Conservation (phyloP, 371 early-diverging fungal species). For the Parasitella parasitica region DNA sequence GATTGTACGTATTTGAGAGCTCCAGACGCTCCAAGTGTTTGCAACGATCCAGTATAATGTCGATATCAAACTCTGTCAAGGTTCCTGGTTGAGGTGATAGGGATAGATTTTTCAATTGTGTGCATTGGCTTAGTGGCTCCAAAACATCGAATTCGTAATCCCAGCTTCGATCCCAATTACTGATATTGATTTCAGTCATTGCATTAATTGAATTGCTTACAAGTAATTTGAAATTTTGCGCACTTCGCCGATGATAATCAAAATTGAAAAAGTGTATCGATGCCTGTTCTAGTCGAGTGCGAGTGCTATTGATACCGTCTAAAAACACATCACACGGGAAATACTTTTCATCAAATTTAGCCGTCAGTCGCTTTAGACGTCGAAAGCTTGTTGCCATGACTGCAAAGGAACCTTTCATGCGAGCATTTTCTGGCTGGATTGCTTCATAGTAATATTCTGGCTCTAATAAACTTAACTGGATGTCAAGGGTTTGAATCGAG, state of each 20-base stretch:
- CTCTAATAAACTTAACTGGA: slow-evolving; percentile 6
- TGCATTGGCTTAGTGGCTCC: not conserved
- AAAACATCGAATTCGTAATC: slow-evolving; percentile 13
- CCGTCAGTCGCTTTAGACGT: not conserved
- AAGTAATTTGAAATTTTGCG: slow-evolving; percentile 7
- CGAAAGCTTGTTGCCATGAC: slow-evolving; percentile 7
- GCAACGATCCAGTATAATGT: slow-evolving; percentile 6
- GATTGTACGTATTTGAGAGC: slow-evolving; percentile 11
- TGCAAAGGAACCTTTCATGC: slow-evolving; percentile 13
- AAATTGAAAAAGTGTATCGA: slow-evolving; percentile 13
- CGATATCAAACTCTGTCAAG: slow-evolving; percentile 18
- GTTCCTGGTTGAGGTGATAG: slow-evolving; percentile 15
- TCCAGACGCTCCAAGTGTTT: not conserved
- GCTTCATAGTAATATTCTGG: slow-evolving; percentile 7
- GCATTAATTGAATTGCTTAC: slow-evolving; percentile 4
- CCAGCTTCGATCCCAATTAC: slow-evolving; percentile 23
- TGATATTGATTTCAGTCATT: not conserved
- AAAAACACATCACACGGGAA: slow-evolving; percentile 18
- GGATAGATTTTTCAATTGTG: not conserved
- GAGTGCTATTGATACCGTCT: not conserved
- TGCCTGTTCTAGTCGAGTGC: not conserved
- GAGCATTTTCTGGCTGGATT: slow-evolving; percentile 1
- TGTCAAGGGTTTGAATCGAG: not conserved
- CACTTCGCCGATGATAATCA: slow-evolving; percentile 15
- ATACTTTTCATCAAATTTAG: slow-evolving; percentile 18